phyloP scores from a whole-genome alignment of 192 early-diverging fungal genomes.

The Phycomyces nitens region DNA sequence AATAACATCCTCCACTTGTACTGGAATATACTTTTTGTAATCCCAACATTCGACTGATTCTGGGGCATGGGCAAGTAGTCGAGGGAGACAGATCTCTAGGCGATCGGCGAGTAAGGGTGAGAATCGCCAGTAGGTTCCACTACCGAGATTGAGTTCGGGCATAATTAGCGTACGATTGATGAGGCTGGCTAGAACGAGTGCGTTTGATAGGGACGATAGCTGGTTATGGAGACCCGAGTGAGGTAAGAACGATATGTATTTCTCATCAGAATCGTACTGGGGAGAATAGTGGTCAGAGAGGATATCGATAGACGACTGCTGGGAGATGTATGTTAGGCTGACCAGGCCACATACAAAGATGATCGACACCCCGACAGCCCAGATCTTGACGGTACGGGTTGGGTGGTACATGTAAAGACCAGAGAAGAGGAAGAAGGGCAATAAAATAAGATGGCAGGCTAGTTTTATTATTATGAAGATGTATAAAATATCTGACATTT shows the following conservation, averaged over 20 bases:
- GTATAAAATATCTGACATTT: not conserved
- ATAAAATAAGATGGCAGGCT: not conserved
- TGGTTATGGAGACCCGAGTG: slow-evolving; percentile 56
- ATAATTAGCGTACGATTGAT: slow-evolving; percentile 49
- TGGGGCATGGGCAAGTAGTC: not conserved
- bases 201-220: slow-evolving; percentile 44
- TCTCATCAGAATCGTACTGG: slow-evolving; percentile 14
- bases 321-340: not conserved
- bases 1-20: slow-evolving; percentile 16
- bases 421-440: not conserved
- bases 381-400: not conserved
- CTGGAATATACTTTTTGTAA: slow-evolving; percentile 30
- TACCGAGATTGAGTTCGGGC: slow-evolving; percentile 34
- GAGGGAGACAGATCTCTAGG: slow-evolving; percentile 16
- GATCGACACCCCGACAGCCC: not conserved
- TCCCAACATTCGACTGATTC: slow-evolving; percentile 18
- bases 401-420: not conserved
- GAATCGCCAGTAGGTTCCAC: slow-evolving; percentile 23
- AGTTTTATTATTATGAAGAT: not conserved
- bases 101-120: slow-evolving; percentile 1
- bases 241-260: slow-evolving; percentile 43
- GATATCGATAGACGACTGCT: not conserved
- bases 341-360: not conserved
- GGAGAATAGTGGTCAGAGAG: not conserved
- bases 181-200: slow-evolving; percentile 35